Percentiles rank a stretch among this genome's conserved stretches.
These are phyloP conservation scores for Reticulascus tulasneorum DNA, from an alignment of 2,329 filamentous ascomycete genomes.

Conservation along the genomic window DNA sequence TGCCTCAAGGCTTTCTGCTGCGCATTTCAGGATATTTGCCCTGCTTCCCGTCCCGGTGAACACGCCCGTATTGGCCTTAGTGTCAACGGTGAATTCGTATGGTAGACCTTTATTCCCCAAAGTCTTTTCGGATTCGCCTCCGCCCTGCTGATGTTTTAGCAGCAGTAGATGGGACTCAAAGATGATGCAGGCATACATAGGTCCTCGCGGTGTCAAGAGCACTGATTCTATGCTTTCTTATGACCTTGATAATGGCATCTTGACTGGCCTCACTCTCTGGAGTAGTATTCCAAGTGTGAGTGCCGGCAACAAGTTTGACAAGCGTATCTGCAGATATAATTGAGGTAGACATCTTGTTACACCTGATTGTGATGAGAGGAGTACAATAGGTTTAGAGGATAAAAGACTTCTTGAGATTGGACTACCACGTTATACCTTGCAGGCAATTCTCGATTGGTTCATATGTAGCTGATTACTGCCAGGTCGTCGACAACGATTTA, in stretches of 20 bases:
- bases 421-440: no score
- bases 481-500: no score
- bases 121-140: background rate
- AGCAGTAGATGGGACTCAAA: no score
- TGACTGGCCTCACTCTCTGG: background rate
- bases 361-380: no score
- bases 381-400: no score
- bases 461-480: no score
- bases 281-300: background rate
- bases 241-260: background rate
- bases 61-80: background rate
- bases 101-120: background rate
- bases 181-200: background rate
- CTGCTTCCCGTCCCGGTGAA: background rate
- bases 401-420: no score
- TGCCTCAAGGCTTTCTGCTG: background rate
- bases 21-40: background rate
- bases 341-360: no score
- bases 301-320: background rate
- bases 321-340: no score
- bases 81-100: background rate
- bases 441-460: no score
- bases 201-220: background rate
- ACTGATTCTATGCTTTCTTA: background rate
- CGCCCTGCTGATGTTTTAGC: no score